Evolutionary conservation across 305 asterid genomes (phyloP).

Genomic region (Solanum hybrid): DNA sequence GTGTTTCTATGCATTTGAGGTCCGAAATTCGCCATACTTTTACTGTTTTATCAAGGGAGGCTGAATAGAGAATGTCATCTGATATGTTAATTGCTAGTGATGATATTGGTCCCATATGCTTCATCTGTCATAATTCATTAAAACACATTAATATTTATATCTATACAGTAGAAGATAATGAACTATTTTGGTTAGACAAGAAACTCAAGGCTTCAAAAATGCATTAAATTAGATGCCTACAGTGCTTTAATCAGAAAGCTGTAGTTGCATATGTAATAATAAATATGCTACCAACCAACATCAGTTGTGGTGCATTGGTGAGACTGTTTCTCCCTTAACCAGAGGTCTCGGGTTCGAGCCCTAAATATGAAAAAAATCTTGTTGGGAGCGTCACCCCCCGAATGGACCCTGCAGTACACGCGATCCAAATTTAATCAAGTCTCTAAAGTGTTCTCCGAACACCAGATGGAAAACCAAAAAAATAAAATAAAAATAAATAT

Average conservation of each 20-base stretch:
- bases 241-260: not conserved
- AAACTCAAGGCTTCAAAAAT: not conserved
- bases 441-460: not conserved
- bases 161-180: not conserved
- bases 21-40: constrained; percentile 86
- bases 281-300: not conserved
- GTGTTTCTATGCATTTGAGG: constrained; percentile 79
- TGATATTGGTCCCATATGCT: constrained; percentile 68
- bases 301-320: not conserved
- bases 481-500: not conserved
- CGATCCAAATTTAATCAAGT: not conserved
- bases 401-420: too few species aligned
- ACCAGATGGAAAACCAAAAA: too few species aligned
- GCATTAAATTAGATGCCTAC: not conserved
- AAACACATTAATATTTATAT: not conserved
- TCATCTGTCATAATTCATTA: constrained; percentile 31
- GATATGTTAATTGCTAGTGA: constrained; percentile 64
- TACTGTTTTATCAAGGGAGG: constrained; percentile 69
- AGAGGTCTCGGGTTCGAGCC: too few species aligned
- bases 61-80: constrained; percentile 71
- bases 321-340: not conserved
- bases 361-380: too few species aligned
- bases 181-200: not conserved
- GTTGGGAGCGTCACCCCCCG: not conserved
- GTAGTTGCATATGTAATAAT: not conserved